Percentiles rank a stretch among this genome's conserved stretches.
Conservation (phyloP, 2,329 filamentous ascomycete genomes). For the Diaporthe sp. region DNA sequence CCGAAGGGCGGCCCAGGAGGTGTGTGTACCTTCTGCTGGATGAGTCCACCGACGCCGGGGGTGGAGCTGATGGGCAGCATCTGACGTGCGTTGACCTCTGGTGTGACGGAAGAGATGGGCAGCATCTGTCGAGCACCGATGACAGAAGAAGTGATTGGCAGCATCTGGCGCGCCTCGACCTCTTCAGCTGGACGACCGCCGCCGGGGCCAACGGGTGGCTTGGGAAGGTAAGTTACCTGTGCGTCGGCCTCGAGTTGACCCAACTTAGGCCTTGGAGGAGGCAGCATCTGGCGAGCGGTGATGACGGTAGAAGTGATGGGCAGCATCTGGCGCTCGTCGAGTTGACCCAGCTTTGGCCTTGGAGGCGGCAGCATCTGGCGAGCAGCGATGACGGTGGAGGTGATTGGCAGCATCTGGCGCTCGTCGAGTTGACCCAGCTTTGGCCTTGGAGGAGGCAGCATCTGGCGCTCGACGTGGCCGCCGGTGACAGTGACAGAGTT, state of each 20-base stretch:
- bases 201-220: too few species aligned
- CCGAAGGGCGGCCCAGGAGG: too few species aligned
- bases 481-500: not conserved
- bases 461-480: too few species aligned
- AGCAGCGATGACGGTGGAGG: not conserved
- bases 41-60: too few species aligned
- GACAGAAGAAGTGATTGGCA: not conserved
- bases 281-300: not conserved
- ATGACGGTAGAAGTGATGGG: not conserved
- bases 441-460: too few species aligned
- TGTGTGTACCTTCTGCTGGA: too few species aligned
- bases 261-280: too few species aligned
- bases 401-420: not conserved
- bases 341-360: too few species aligned
- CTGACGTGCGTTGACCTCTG: not conserved
- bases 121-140: not conserved
- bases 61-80: not conserved
- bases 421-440: not conserved
- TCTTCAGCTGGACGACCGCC: not conserved
- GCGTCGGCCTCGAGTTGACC: not conserved
- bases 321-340: not conserved
- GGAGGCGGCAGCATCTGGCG: not conserved
- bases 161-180: not conserved
- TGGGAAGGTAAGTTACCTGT: not conserved
- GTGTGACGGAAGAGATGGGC: rapidly evolving